phyloP scores from a whole-genome alignment of 2,329 filamentous ascomycete species.

The Cladosporium sp. region DNA sequence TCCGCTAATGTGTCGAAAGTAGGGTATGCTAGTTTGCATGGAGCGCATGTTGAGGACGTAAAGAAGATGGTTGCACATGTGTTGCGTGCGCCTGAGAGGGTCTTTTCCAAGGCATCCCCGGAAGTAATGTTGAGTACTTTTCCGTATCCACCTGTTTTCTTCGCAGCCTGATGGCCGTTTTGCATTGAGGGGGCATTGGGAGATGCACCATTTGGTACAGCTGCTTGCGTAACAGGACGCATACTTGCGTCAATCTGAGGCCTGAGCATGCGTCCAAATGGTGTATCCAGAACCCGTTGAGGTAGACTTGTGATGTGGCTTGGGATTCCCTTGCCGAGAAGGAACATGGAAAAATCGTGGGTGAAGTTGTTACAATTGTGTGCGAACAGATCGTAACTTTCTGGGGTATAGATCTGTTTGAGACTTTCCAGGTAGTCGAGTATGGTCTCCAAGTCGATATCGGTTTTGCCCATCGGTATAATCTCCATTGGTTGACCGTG shows the following conservation, averaged over 20 bases:
- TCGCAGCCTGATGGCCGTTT: not conserved
- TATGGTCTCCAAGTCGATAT: constrained; percentile 72
- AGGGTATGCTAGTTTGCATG: constrained; percentile 79
- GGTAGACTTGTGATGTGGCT: constrained; percentile 81
- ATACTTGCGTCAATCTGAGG: constrained; percentile 67
- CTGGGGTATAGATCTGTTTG: constrained; percentile 71
- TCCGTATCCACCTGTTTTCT: constrained; percentile 25
- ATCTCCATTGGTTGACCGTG: constrained; percentile 78
- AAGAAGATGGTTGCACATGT: constrained; percentile 85
- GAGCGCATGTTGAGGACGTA: constrained; percentile 79
- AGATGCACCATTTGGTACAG: constrained; percentile 36
- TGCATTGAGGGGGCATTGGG: constrained; percentile 13
- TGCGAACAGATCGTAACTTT: constrained; percentile 76
- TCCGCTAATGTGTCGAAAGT: constrained; percentile 74
- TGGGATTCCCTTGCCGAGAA: constrained; percentile 84
- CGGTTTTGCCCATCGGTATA: constrained; percentile 67
- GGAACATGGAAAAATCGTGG: constrained; percentile 84
- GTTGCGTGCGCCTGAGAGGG: constrained; percentile 55
- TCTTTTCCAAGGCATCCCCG: constrained; percentile 54
- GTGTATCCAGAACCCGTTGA: constrained; percentile 76
- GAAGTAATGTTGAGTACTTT: constrained; percentile 59
- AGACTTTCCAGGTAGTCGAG: constrained; percentile 83
- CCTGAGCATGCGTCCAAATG: constrained; percentile 81
- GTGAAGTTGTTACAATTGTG: constrained; percentile 99
- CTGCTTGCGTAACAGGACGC: constrained; percentile 57